Evolutionary conservation across 2,329 filamentous ascomycete genomes (phyloP).

Genomic region (Ophiocordyceps sinensis): DNA sequence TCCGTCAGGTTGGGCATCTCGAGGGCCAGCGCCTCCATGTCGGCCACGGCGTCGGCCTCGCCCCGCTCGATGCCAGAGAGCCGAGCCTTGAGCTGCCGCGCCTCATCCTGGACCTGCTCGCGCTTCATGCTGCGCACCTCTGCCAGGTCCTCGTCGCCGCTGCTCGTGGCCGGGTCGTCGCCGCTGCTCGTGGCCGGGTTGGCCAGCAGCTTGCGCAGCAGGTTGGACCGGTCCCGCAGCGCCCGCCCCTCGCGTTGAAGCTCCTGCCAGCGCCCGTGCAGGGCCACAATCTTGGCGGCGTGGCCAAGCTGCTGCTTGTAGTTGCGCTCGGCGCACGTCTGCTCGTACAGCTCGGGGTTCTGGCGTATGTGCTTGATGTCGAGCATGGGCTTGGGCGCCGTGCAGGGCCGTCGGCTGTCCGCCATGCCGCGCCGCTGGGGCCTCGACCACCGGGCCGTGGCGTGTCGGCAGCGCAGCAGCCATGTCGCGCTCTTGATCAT

Average conservation of each 20-base stretch:
- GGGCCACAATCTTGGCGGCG: constrained; percentile 38
- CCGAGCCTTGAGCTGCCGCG: constrained; percentile 47
- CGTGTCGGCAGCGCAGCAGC: constrained; percentile 11
- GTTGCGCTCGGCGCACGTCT: constrained; percentile 76
- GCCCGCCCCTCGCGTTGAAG: constrained; percentile 45
- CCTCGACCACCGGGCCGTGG: constrained; percentile 2
- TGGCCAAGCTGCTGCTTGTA: constrained; percentile 46
- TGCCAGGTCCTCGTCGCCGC: constrained; percentile 25
- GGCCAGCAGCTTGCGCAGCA: constrained; percentile 39
- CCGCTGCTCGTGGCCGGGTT: constrained; percentile 33
- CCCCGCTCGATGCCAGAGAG: constrained; percentile 45
- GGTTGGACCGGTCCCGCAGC: constrained; percentile 53
- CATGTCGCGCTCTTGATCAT: constrained; percentile 17
- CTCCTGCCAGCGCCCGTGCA: constrained; percentile 44
- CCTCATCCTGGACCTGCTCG: constrained; percentile 46
- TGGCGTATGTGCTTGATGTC: constrained; percentile 85
- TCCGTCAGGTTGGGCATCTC: constrained; percentile 80
- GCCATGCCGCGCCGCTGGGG: constrained; percentile 8
- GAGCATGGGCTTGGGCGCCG: constrained; percentile 63
- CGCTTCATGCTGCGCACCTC: constrained; percentile 23
- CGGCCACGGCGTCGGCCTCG: constrained; percentile 42
- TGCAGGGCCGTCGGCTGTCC: constrained; percentile 39
- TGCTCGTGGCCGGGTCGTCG: constrained; percentile 30
- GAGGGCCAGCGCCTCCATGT: constrained; percentile 63
- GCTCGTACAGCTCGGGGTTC: constrained; percentile 64